Base-by-base conservation (phyloP, 345 rosid genomes). In the Pseudoturritis turrita region DNA sequence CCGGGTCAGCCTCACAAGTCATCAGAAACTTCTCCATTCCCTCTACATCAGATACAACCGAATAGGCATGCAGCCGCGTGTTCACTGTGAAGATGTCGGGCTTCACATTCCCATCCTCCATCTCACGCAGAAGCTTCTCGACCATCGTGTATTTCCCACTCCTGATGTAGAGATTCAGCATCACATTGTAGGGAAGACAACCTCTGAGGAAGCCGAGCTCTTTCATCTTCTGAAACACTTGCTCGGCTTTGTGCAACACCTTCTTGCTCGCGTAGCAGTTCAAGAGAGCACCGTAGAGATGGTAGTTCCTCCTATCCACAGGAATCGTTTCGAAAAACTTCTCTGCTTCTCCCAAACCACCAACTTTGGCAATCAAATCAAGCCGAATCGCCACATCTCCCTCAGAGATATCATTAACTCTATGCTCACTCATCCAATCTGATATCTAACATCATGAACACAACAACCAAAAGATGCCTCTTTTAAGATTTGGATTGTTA, bases 11-110 rank as follows among this genome's bases (percentile, higher is more conserved):
- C 78, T 86, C 88, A 78, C 83, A 81, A 69, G 49, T 74, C 70
- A 18, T 49, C 6, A 86, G 65, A 75, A 83, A 74, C 58, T 84
- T 82, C 75, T 86, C 84, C 88, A 89, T 81, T 33, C 77, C 86
- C 57, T 81, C 83, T 0, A 86, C 6, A 43, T 87, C 75, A 7
- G 83, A 74, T 51, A 74, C 25, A 6, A 79, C 70, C 10, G 70
- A 83, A 65, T 82, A 87, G 8, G 92, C 91, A 68, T 82, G 85
- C 26, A 89, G 49, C 63, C 75, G 71, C 40, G 78, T 87, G 80
- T 58, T 79, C 37, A 66, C 74, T 0, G 92, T 83, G 76, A 58
- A 75, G 7, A 13, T 60, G 26, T 84, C 84, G 9, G 49, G 71
- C 14, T 52, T 41, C 13, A 85, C 60, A 12, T 85, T 81, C 7